Percentiles rank a stretch among this genome's conserved stretches.
Conservation (phyloP, 148 eudicot genomes). For the Rhododendron ferrugineum region DNA sequence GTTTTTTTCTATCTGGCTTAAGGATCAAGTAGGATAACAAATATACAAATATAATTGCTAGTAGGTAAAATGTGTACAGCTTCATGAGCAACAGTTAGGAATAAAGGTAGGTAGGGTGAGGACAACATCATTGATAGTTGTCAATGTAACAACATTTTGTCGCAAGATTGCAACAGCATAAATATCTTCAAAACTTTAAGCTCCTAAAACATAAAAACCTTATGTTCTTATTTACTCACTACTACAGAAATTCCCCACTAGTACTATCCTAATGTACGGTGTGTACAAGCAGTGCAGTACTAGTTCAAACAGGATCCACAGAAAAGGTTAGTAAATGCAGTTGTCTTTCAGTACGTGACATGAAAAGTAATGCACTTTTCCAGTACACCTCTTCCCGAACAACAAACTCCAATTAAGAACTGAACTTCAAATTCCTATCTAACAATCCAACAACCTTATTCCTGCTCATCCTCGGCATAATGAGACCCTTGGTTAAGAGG, state of each 20-base stretch:
- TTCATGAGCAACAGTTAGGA: background rate
- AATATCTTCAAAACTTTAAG: background rate
- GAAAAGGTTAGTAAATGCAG: background rate
- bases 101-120: background rate
- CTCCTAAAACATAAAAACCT: background rate
- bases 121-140: background rate
- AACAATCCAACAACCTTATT: background rate
- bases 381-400: background rate
- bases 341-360: background rate
- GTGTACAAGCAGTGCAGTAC: background rate
- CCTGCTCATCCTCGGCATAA: background rate
- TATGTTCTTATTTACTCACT: background rate
- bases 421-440: background rate
- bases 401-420: background rate
- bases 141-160: background rate
- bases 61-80: background rate
- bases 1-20: background rate
- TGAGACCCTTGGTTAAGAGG: background rate
- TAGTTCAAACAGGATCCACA: background rate
- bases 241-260: background rate
- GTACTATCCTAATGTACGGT: background rate
- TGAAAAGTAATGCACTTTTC: background rate
- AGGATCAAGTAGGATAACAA: background rate
- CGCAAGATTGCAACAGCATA: background rate
- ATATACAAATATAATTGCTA: background rate